Percentiles rank a stretch among this genome's conserved stretches.
These are phyloP conservation scores for Hypericum androsaemum DNA, from an alignment of 345 rosid genomes.

Conservation along the genomic window DNA sequence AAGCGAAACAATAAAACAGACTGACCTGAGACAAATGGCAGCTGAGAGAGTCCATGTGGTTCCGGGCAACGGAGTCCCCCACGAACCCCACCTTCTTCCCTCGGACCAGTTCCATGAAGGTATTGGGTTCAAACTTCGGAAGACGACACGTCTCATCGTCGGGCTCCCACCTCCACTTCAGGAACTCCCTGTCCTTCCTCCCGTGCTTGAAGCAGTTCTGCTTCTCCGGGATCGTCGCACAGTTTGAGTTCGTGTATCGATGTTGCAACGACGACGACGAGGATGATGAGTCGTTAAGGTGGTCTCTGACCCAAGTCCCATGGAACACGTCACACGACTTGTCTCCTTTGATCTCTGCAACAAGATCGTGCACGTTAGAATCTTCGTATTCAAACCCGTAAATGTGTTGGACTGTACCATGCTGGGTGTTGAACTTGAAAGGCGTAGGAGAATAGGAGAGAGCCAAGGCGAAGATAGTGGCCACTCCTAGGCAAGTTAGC, in stretches of 20 bases:
- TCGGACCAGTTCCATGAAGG: slow-evolving; percentile 39
- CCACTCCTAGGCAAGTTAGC: slow-evolving; percentile 31
- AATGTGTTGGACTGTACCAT: neutral
- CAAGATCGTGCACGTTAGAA: neutral
- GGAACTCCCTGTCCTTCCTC: slow-evolving; percentile 49
- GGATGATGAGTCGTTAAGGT: slow-evolving; percentile 17
- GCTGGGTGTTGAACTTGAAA: slow-evolving; percentile 8
- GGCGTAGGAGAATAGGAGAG: slow-evolving; percentile 47
- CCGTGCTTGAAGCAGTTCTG: slow-evolving; percentile 70
- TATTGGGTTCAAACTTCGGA: slow-evolving; percentile 47
- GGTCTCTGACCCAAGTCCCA: slow-evolving; percentile 66
- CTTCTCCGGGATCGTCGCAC: slow-evolving; percentile 57
- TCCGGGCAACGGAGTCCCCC: slow-evolving; percentile 87
- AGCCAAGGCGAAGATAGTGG: slow-evolving; percentile 42
- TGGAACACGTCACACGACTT: slow-evolving; percentile 40
- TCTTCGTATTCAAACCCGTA: neutral
- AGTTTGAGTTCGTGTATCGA: slow-evolving; percentile 46
- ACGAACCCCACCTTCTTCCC: slow-evolving; percentile 68
- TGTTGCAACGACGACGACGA: slow-evolving; percentile 2
- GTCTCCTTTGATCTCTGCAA: slow-evolving; percentile 11
- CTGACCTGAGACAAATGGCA: slow-evolving; percentile 69
- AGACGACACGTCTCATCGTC: slow-evolving; percentile 38
- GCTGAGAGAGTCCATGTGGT: slow-evolving; percentile 83
- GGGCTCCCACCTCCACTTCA: slow-evolving; percentile 91
- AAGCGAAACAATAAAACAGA: neutral